Evolutionary conservation across 768 basidiomycete species (phyloP), one percentile per base, ranked within the genome.

Genomic region (Mycena epipterygia): DNA sequence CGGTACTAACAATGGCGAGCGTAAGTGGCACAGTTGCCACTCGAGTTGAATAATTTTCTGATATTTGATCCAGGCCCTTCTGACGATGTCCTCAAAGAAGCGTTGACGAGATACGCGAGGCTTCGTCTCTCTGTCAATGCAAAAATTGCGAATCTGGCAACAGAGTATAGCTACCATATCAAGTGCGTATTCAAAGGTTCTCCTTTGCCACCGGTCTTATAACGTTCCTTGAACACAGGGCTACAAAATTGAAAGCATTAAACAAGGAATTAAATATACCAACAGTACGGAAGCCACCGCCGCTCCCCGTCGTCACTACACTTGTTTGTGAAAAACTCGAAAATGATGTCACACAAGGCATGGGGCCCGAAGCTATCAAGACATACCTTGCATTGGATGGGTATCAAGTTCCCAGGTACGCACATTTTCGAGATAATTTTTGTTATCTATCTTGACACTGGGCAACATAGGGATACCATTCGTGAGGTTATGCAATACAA

Each of bases 1-100:
- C 25, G 61, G 61, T 13, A 19, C 46, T 5, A 3, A 63, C 3
- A 63, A 63, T 23, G 61, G 61, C 5, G 49, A 49, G 25, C 49
- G 61, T 52, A 33, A 63, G 61, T 63, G 49, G n/a, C 49, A 37
- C n/a, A n/a, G n/a, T 37, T 52, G 42, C 61, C 35, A 29, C 37
- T 12, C 6, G 12, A 12, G 12, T 32, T 7, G 16, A 8, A 49
- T 29, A 9, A 29, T 33, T 21, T 25, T 6, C 25, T n/a, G 2
- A 25, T 11, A 35, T 25, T 19, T 25, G 23, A 8, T 44, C 8
- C n/a, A 63, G 61, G 48, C 2, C 61, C 61, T 2, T 23, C 60
- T 19, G 61, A 63, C 17, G 48, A 63, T 39, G 48, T 63, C 35
- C 25, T 63, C 8, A 51, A 41, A 33, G 48, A 23, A 21, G 13